A percentile compares a stretch with the other conserved stretches of the same genome.
Evolutionary conservation across 1,284 basidiomycete genomes (phyloP).

Genomic region (Ganoderma meredithae): DNA sequence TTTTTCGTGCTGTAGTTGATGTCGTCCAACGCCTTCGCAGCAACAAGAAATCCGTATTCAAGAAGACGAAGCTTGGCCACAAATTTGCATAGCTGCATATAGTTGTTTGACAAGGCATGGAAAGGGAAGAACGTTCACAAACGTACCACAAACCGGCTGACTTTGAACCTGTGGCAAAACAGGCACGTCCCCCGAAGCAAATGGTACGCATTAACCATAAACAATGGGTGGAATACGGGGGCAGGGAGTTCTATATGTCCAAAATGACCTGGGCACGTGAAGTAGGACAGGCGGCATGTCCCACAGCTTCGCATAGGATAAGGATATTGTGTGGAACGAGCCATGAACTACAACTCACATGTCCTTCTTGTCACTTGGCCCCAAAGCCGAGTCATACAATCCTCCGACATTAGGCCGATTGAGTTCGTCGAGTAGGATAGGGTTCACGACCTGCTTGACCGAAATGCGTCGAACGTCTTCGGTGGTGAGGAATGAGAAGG

Average conservation of each 20-base stretch:
- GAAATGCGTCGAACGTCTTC: slow-evolving; percentile 93
- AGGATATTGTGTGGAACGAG: slow-evolving; percentile 5
- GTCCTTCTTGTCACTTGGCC: slow-evolving; percentile 87
- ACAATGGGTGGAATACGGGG: slow-evolving; percentile 96
- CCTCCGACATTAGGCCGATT: slow-evolving; percentile 93
- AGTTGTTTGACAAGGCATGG: not conserved
- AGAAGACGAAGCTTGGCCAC: slow-evolving; percentile 89
- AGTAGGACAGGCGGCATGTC: slow-evolving; percentile 93
- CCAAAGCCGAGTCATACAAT: slow-evolving; percentile 95
- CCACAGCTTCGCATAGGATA: slow-evolving; percentile 71
- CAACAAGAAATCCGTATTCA: slow-evolving; percentile 89
- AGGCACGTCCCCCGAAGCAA: slow-evolving; percentile 92
- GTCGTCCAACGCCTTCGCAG: slow-evolving; percentile 80
- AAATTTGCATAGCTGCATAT: slow-evolving; percentile 77
- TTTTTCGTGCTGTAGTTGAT: slow-evolving; percentile 49
- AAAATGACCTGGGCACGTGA: slow-evolving; percentile 97
- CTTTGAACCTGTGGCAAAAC: slow-evolving; percentile 95
- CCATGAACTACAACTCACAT: slow-evolving; percentile 65
- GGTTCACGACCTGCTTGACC: slow-evolving; percentile 96
- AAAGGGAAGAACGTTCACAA: not conserved
- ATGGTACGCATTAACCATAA: slow-evolving; percentile 93
- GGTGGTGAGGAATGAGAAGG: slow-evolving; percentile 95
- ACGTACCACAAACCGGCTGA: slow-evolving; percentile 79
- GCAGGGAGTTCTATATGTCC: slow-evolving; percentile 98
- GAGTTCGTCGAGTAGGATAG: slow-evolving; percentile 92